Evolutionary conservation across 768 basidiomycete genomes (phyloP).

Genomic region (Kwoniella sp.): DNA sequence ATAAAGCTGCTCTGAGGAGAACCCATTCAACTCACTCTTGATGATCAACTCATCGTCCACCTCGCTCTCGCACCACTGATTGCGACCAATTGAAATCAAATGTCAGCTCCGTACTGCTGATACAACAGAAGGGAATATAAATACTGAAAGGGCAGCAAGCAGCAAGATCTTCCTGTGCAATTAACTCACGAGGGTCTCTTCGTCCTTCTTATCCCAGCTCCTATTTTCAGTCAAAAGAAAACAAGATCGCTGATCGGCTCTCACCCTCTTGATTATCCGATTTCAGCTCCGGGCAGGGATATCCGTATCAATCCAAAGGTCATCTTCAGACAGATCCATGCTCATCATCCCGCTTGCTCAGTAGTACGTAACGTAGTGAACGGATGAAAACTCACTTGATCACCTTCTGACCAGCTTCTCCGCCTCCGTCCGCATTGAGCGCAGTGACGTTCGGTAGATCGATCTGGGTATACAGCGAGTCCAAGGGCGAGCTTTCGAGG

Average conservation of each 20-base stretch:
- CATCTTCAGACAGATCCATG: no score
- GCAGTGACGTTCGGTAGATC: slow-evolving; percentile 79
- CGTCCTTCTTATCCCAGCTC: slow-evolving; percentile 76
- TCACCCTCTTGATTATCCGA: no score
- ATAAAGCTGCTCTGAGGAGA: no score
- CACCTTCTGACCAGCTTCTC: slow-evolving; percentile 60
- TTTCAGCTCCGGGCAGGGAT: no score
- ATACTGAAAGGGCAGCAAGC: no score
- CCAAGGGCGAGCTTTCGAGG: slow-evolving; percentile 55
- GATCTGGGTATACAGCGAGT: slow-evolving; percentile 67
- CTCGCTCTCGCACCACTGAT: slow-evolving; percentile 85
- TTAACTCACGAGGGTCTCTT: slow-evolving; percentile 68
- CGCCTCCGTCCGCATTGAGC: slow-evolving; percentile 65
- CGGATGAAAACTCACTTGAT: slow-evolving; percentile 63
- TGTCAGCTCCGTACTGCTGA: background rate
- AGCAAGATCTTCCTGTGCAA: no score
- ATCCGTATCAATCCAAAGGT: no score
- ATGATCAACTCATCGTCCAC: slow-evolving; percentile 77
- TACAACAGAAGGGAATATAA: background rate
- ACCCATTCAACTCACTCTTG: slow-evolving; percentile 51
- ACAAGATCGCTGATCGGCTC: no score
- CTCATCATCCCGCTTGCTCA: no score
- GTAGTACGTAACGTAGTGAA: background rate
- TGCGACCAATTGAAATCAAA: background rate
- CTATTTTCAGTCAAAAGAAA: slow-evolving; percentile 12